Base-by-base conservation (phyloP, 2,329 filamentous ascomycete genomes). In the Chaetomiaceae sp. region DNA sequence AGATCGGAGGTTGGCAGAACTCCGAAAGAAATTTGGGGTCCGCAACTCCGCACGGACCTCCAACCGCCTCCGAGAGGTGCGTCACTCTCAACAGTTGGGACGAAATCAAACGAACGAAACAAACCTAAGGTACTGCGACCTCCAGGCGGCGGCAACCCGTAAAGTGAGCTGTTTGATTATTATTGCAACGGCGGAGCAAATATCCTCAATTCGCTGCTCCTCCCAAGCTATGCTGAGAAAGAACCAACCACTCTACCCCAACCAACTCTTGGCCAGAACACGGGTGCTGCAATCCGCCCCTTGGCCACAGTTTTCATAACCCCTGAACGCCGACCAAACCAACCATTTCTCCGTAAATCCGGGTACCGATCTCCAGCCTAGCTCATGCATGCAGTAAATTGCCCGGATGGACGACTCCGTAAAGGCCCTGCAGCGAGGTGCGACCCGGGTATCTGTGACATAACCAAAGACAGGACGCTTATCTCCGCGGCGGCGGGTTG, bases 401-500 rank as follows among this genome's bases (percentile, higher is more conserved):
- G 37, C 39, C n/a, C 40, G 31, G 17, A n/a, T 9, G 20, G 17
- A n/a, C 13, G 20, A 13, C 35, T 44, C 44, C 25, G 17, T 46
- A 45, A 40, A 31, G 34, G 31, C 35, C 19, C n/a, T 39, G 37
- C 46, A 40, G 30, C 35, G 30, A 48, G n/a, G 25, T 45, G 45
- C 37, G 34, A 41, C 35, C 33, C 30, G 33, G 53, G 55, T 56
- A 57, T 55, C 48, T 48, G 40, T 49, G 37, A 51, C 38, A 27
- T 49, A 53, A 55, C 51, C 48, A 51, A 55, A 56, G 6, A 42
- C 35, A 42, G 35, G 27, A 37, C 31, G 13, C 38, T 62, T 73
- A 82, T 73, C 78, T 72, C 68, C 80, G 76, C 48, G 83, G 82
- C 52, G 86, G 83, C 55, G 82, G 83, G 70, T 89, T 86, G 72